Conservation (phyloP, 768 basidiomycete genomes). For the Serendipita vermifera region DNA sequence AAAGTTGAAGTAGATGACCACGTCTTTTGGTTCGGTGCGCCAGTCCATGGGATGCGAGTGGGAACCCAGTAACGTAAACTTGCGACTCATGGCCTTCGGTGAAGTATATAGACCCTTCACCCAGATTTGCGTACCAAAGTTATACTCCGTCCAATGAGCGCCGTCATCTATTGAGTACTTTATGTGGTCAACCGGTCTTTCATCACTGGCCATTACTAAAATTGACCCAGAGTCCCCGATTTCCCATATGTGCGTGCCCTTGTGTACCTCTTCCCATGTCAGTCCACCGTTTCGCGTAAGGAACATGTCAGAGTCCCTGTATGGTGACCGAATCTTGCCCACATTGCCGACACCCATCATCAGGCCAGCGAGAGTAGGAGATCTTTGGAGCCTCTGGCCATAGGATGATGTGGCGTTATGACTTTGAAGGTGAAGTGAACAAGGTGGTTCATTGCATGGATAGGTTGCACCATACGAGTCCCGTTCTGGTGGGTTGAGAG, state of each 20-base stretch:
- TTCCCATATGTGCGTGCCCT: conserved; percentile 95
- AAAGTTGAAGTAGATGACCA: too few relatives aligned
- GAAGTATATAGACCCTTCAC: conserved; percentile 74
- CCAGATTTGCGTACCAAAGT: conserved; percentile 57
- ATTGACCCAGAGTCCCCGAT: conserved; percentile 96
- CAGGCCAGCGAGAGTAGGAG: conserved; percentile 79
- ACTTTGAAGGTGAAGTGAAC: conserved; percentile 87
- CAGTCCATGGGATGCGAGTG: too few relatives aligned
- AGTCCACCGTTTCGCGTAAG: conserved; percentile 92
- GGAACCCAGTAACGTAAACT: conserved; percentile 87
- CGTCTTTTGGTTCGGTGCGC: too few relatives aligned
- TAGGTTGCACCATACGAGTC: too few relatives aligned
- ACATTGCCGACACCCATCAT: conserved; percentile 97
- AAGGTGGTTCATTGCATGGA: too few relatives aligned
- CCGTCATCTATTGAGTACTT: conserved; percentile 88
- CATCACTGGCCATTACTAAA: conserved; percentile 88
- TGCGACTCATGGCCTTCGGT: conserved; percentile 76
- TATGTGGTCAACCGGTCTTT: conserved; percentile 79
- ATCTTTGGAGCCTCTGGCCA: conserved; percentile 91
- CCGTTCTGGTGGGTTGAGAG: too few relatives aligned
- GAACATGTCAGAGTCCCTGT: conserved; percentile 88
- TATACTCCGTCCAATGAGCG: conserved; percentile 72
- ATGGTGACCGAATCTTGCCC: conserved; percentile 64
- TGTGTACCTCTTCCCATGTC: conserved; percentile 97
- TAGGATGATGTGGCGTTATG: conserved; percentile 85